These are phyloP conservation scores for Hypomyces rosellus DNA, from an alignment of 2,329 filamentous ascomycete species.

Conservation along the genomic window DNA sequence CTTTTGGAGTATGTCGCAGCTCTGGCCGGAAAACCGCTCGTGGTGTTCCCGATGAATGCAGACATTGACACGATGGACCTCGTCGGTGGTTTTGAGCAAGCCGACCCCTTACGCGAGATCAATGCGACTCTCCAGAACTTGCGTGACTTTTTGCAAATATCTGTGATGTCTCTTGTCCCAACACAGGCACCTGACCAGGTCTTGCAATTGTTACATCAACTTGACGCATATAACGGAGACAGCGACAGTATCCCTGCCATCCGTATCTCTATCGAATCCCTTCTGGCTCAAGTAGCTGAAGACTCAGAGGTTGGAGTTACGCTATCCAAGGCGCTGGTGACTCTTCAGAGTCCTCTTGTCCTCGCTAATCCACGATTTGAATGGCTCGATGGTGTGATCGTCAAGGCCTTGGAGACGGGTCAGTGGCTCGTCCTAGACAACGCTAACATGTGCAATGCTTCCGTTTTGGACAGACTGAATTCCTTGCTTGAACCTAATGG, in stretches of 20 bases:
- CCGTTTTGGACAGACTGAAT: slow-evolving; percentile 89
- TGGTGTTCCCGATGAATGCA: slow-evolving; percentile 84
- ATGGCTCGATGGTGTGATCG: slow-evolving; percentile 90
- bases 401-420: slow-evolving; percentile 78
- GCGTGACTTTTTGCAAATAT: slow-evolving; percentile 44
- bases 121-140: slow-evolving; percentile 49
- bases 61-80: slow-evolving; percentile 97
- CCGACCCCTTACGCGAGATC: slow-evolving; percentile 70
- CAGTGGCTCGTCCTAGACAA: slow-evolving; percentile 95
- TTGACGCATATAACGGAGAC: slow-evolving; percentile 39
- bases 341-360: slow-evolving; percentile 47
- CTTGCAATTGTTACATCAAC: slow-evolving; percentile 44
- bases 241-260: slow-evolving; percentile 32
- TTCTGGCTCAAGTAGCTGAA: slow-evolving; percentile 36
- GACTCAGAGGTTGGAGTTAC: slow-evolving; percentile 41
- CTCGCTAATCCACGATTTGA: slow-evolving; percentile 79
- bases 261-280: slow-evolving; percentile 29
- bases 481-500: slow-evolving; percentile 90
- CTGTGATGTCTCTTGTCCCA: slow-evolving; percentile 44
- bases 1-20: slow-evolving; percentile 77
- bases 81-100: slow-evolving; percentile 93
- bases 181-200: slow-evolving; percentile 39
- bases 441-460: slow-evolving; percentile 92
- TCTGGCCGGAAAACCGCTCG: slow-evolving; percentile 65
- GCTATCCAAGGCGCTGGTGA: slow-evolving; percentile 40